phyloP scores from a whole-genome alignment of 2,329 filamentous ascomycete genomes.

The Daldinia sp. region DNA sequence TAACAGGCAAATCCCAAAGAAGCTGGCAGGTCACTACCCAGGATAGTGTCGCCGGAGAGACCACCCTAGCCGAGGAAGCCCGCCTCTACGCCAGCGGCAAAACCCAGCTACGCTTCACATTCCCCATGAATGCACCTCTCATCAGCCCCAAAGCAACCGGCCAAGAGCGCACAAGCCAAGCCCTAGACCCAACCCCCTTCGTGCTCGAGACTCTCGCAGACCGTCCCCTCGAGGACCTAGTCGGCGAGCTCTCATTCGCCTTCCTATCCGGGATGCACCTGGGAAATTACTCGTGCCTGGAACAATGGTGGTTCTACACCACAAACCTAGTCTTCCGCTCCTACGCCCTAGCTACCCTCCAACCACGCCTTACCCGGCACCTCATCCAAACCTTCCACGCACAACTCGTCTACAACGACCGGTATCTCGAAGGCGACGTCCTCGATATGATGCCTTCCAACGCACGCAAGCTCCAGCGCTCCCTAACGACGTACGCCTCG shows the following conservation, averaged over 20 bases:
- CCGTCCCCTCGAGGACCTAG: constrained; percentile 53
- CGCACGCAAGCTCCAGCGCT: constrained; percentile 51
- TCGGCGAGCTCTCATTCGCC: constrained; percentile 68
- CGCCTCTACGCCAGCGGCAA: constrained; percentile 47
- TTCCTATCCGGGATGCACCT: constrained; percentile 66
- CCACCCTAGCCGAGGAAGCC: constrained; percentile 52
- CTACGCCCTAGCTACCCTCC: constrained; percentile 53
- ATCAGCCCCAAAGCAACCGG: constrained; percentile 42
- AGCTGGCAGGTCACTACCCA: constrained; percentile 64
- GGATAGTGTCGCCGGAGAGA: constrained; percentile 59
- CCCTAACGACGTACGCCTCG: constrained; percentile 63
- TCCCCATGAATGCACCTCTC: constrained; percentile 42
- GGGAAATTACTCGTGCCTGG: constrained; percentile 65
- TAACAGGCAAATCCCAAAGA: constrained; percentile 53
- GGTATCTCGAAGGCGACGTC: constrained; percentile 57
- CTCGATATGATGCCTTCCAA: constrained; percentile 49
- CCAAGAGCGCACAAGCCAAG: constrained; percentile 44
- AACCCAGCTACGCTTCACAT: constrained; percentile 42
- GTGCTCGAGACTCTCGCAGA: constrained; percentile 53
- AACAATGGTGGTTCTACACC: constrained; percentile 68
- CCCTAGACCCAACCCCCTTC: constrained; percentile 55
- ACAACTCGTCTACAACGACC: constrained; percentile 63
- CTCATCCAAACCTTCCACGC: constrained; percentile 61
- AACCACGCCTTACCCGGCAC: constrained; percentile 55
- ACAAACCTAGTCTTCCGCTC: constrained; percentile 61